Evolutionary conservation across 129 eudicot genomes (phyloP), one percentile per base, ranked within the genome.

Genomic region (Arctium minus): DNA sequence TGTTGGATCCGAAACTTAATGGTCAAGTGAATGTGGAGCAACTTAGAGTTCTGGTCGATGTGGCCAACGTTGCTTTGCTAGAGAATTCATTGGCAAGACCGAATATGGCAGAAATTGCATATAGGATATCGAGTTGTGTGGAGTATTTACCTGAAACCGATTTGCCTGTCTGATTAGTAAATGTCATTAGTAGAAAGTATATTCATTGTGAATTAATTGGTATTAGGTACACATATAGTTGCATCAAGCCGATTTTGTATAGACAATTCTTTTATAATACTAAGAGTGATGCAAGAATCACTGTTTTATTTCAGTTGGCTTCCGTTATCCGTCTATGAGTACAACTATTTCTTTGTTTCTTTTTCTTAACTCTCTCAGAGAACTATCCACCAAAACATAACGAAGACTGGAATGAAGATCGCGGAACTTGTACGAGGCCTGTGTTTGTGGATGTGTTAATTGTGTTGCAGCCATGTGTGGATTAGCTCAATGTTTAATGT

Each of bases 1-100:
- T 92, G 88, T 74, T 93, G 84, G 97, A 93, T 79, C 95, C 95
- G 3, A 93, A 88, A 70, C 81, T 93, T 15, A 71, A 86, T 15
- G 91, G 78, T 71, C 77, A 88, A 82, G 95, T 89, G 48, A 77
- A 87, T 77, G 12, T 72, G 8, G 92, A 93, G 30, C 97, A 93
- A 70, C 73, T 93, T 35, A 86, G 81, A 44, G 87, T 81, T 80
- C 6, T 91, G 50, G 88, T 93, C 2, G 80, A 87, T 7, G 90
- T 91, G 35, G 95, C 93, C 0, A 93, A 93, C 53, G 71, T 74
- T 38, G 90, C 97, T 68, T 83, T 93, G 81, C 81, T 93, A 29
- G 92, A 80, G 65, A 86, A 90, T 64, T 85, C 87, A 5, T 91
- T 87, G 75, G 91, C 92, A 30, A 93, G 97, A 75, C 95, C 95